A percentile compares a stretch with the other conserved stretches of the same genome.
phyloP scores from a whole-genome alignment of 805 yeast genomes.

The Saturnispora diversa region DNA sequence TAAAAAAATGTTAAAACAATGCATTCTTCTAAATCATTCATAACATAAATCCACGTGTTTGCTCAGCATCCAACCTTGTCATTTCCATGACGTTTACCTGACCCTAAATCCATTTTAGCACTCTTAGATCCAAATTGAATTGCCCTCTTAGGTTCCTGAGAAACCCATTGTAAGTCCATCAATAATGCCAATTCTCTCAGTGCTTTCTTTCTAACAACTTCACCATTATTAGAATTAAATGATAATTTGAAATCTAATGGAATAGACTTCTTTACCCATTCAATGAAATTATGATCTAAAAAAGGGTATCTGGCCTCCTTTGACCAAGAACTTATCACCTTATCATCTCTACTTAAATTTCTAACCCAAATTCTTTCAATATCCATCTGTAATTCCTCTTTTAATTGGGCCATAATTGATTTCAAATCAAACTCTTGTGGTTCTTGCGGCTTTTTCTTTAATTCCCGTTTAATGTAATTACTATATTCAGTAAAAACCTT shows the following conservation, averaged over 20 bases:
- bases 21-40: no score
- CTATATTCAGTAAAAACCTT: conserved; percentile 34
- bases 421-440: conserved; percentile 12
- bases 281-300: conserved; percentile 55
- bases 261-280: conserved; percentile 37
- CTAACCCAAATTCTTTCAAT: conserved; percentile 66
- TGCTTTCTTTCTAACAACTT: conserved; percentile 40
- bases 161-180: conserved; percentile 40
- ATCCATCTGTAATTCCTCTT: conserved; percentile 58
- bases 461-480: conserved; percentile 18
- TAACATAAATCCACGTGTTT: no score
- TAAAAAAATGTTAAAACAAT: conserved; percentile 1
- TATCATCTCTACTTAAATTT: conserved; percentile 86
- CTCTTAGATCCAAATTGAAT: conserved; percentile 94
- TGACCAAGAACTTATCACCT: conserved; percentile 80
- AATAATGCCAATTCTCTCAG: conserved; percentile 55
- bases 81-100: conserved; percentile 71
- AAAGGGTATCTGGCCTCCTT: conserved; percentile 87
- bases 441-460: conserved; percentile 20
- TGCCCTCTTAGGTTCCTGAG: conserved; percentile 80
- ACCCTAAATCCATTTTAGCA: conserved; percentile 84
- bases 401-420: conserved; percentile 34
- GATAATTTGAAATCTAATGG: conserved; percentile 41
- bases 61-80: conserved; percentile 31
- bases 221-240: conserved; percentile 30